Evolutionary conservation across 768 basidiomycete genomes (phyloP), one percentile per base, ranked within the genome.

Genomic region (Paxillus involutus): DNA sequence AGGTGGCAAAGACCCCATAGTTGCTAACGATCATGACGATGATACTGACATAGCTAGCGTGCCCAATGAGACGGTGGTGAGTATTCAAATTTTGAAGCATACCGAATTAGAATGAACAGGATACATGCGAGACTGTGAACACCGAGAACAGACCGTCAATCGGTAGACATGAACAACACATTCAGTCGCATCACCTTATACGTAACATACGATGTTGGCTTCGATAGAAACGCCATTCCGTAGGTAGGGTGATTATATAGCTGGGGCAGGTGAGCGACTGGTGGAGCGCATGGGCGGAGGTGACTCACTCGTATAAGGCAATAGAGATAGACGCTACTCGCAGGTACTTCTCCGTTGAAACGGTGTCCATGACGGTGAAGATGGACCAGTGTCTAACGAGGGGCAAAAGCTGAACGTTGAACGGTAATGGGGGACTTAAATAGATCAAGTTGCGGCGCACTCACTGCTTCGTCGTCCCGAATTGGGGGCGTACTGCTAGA

Each of bases 1-100:
- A 45, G 16, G 63, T 63, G 53, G 75, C 75, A 63, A 88, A 87
- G 63, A 82, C 86, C 12, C 83, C 84, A 53, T 80, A 75, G 63
- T 79, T 85, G 57, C 79, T 82, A 47, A 83, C 51, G 9, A 73
- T 67, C 55, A 86, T 72, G 42, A 75, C 73, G 4, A 73, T 13
- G 29, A 84, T 71, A 63, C 81, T 84, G 40, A 64, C 40, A 66
- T 70, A 70, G 32, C 68, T 71, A 46, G n/a, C n/a, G 14, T 21
- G 40, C 4, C n/a, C n/a, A 13, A 21, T 59, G n/a, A 61, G 61
- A 58, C 30, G 30, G 30, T 5, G 17, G 30, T 46, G 10, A 12
- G 6, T 6, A 24, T 10, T 11, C 1, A 1, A 7, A 6, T 10
- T 24, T 33, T 13, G 17, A 17, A 19, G 47, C 65, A 3, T 9